Evolutionary conservation across 768 basidiomycete genomes (phyloP).

Genomic region (Coprinopsis strossmayeri): DNA sequence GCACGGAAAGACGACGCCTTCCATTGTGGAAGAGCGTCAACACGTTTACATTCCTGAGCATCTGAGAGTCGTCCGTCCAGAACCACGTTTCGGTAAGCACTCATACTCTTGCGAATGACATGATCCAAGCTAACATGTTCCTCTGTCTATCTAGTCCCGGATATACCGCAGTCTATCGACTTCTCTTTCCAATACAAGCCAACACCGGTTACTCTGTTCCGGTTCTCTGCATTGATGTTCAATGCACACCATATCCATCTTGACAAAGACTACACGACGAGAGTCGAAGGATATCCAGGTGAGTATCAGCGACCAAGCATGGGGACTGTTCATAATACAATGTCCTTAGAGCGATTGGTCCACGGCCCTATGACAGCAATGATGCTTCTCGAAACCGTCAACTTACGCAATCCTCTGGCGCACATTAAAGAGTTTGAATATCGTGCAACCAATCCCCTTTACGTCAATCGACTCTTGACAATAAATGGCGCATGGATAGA

Average conservation of each 20-base stretch:
- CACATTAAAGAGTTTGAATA: conserved; percentile 55
- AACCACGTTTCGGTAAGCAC: conserved; percentile 6
- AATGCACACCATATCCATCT: conserved; percentile 84
- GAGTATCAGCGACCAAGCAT: conserved; percentile 3
- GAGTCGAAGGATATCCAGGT: conserved; percentile 70
- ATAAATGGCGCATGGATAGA: conserved; percentile 42
- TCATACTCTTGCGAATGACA: not conserved
- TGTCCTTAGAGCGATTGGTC: conserved; percentile 66
- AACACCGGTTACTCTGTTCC: conserved; percentile 67
- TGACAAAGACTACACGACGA: conserved; percentile 64
- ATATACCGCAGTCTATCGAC: conserved; percentile 40
- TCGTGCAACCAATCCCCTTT: conserved; percentile 58
- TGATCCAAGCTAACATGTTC: no score
- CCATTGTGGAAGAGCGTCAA: conserved; percentile 54
- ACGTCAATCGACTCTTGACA: conserved; percentile 43
- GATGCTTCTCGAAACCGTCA: conserved; percentile 63
- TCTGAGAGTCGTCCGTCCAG: conserved; percentile 12
- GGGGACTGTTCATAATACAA: not conserved
- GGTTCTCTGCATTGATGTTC: conserved; percentile 82
- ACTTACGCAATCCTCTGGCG: conserved; percentile 41
- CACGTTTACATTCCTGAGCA: conserved; percentile 52
- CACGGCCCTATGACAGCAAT: conserved; percentile 80
- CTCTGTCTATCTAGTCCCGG: conserved; percentile 37
- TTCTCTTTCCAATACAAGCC: conserved; percentile 66
- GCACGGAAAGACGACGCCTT: conserved; percentile 36